Evolutionary conservation across 768 basidiomycete species (phyloP), one percentile per base, ranked within the genome.

Genomic region (Trametes cinnabarina): DNA sequence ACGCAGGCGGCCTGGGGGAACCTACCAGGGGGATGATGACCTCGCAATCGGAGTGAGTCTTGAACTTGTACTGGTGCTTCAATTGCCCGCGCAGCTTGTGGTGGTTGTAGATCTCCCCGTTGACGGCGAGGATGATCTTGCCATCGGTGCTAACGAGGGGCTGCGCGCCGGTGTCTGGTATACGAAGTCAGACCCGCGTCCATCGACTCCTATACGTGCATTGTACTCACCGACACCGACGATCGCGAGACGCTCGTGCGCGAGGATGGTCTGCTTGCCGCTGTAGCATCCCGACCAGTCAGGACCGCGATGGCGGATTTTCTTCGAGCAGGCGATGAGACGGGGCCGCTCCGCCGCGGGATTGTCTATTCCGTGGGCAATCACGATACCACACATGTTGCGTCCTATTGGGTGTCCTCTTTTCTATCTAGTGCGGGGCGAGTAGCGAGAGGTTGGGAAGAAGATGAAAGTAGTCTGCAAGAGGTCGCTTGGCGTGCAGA

Each of bases 51-150:
- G 95, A 98, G 69, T 96, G 92, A 0, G 96, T 98, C 79, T 93
- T 97, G 81, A 98, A 96, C 56, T 84, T 86, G 63, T 86, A 82
- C 55, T 76, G 79, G 42, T 83, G 69, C 35, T 82, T 85, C 52
- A 94, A 74, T 23, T 72, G 75, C 49, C 85, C 82, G 57, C 92
- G 84, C 50, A 98, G 84, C 17, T 87, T 80, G 54, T 91, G 74
- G 70, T 98, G 93, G 79, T 98, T 99, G 81, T 99, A 99, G 67
- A 99, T 98, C 75, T 99, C 97, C 50, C 97, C 97, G 73, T 99
- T 99, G 69, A 99, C 97, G 57, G 90, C 84, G 52, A 99, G 87
- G 63, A 88, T 82, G 61, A 86, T 68, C 65, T 88, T 90, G 51
- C 86, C 89, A 63, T 98, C 93, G 22, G 91, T 83, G 74, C 89